These are phyloP conservation scores for Austroboletus eburneus DNA, from an alignment of 768 basidiomycete genomes.

Conservation along the genomic window DNA sequence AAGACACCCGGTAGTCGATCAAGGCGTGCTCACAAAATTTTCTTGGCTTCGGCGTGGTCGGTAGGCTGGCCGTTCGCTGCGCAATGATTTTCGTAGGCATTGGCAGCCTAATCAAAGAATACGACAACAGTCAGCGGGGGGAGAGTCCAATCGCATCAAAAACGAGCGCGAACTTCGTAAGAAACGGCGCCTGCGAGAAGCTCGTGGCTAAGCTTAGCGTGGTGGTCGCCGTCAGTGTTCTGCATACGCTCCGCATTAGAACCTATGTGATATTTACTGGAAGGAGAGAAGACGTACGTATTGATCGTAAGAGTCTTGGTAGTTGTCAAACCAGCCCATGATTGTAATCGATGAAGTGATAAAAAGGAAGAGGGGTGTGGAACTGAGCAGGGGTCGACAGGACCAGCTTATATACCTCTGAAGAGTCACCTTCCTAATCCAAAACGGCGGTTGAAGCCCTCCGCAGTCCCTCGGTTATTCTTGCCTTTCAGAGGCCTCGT, in stretches of 20 bases:
- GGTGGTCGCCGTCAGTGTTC: not conserved
- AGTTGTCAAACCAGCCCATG: slow-evolving; percentile 9
- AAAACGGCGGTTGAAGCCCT: slow-evolving; percentile 4
- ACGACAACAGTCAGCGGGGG: not conserved
- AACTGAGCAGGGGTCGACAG: not conserved
- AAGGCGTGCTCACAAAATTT: slow-evolving; percentile 11
- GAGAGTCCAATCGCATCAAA: too few relatives aligned
- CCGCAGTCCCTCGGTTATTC: slow-evolving; percentile 10
- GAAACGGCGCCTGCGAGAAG: slow-evolving; percentile 15
- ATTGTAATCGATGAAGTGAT: slow-evolving; percentile 1
- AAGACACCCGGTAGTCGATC: not conserved
- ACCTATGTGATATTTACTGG: too few relatives aligned
- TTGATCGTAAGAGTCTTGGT: not conserved
- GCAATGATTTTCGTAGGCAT: slow-evolving; percentile 16
- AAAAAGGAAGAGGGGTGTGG: not conserved
- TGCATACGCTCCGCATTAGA: too few relatives aligned
- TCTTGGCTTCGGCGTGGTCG: slow-evolving; percentile 20
- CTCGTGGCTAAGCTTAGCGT: slow-evolving; percentile 16
- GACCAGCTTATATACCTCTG: slow-evolving; percentile 18
- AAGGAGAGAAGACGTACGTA: slow-evolving; percentile 6
- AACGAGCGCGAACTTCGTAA: slow-evolving; percentile 12
- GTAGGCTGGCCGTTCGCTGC: slow-evolving; percentile 15
- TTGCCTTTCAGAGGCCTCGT: slow-evolving; percentile 6
- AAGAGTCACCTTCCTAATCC: slow-evolving; percentile 6
- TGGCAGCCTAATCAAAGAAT: slow-evolving; percentile 9